Evolutionary conservation across 2,329 filamentous ascomycete genomes (phyloP).

Genomic region (Ceratocystis cacaofunesta): DNA sequence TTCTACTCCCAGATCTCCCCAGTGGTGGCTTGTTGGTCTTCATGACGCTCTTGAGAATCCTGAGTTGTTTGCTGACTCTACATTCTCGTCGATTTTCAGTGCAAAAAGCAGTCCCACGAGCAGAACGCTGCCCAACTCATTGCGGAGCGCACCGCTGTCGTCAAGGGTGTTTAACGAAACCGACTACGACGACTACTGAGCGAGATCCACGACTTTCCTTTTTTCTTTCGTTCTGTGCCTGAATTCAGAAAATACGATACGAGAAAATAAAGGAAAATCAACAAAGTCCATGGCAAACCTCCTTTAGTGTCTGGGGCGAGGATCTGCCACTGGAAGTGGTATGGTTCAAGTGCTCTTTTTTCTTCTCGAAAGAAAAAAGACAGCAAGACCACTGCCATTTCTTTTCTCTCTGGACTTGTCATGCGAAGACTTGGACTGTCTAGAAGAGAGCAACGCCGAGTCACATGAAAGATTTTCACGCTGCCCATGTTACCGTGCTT

Average conservation of each 20-base stretch:
- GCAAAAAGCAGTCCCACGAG: constrained; percentile 93
- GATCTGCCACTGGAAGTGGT: too few relatives aligned
- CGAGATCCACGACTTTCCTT: background rate
- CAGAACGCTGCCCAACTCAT: constrained; percentile 87
- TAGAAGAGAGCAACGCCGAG: background rate
- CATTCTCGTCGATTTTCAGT: constrained; percentile 33
- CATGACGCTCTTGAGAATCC: constrained; percentile 25
- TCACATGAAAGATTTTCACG: background rate
- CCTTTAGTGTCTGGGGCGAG: background rate
- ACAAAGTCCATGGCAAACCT: background rate
- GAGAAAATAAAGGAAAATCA: background rate
- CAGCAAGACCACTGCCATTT: background rate
- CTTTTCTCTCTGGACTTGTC: background rate
- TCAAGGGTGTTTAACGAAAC: constrained; percentile 61
- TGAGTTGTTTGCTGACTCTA: constrained; percentile 24
- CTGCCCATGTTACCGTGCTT: background rate
- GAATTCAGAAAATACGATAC: background rate
- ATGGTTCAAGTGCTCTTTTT: too few relatives aligned
- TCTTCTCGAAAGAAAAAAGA: background rate
- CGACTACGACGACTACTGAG: constrained; percentile 17
- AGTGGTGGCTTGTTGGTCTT: constrained; percentile 30
- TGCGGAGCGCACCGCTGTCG: constrained; percentile 81
- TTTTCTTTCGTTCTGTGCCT: background rate
- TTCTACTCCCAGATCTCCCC: background rate
- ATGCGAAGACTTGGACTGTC: background rate